phyloP scores from a whole-genome alignment of 352 stramenopile genomes.

The Pythium guiyangense region DNA sequence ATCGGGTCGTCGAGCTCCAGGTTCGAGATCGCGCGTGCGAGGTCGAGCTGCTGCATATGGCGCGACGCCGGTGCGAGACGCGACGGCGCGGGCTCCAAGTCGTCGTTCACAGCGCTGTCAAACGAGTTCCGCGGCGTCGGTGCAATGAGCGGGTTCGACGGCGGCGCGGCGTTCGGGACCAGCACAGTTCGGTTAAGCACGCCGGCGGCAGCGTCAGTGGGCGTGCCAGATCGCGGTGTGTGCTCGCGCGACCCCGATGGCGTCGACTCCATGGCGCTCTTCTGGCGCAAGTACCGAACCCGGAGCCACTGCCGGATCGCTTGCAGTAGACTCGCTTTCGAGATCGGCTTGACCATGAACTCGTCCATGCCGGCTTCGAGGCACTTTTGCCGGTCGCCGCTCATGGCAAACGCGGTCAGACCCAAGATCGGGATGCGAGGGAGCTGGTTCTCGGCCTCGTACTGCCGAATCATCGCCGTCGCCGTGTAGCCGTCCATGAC shows the following conservation, averaged over 20 bases:
- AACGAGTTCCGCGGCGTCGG: slow-evolving; percentile 16
- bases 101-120: slow-evolving; percentile 14
- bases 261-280: slow-evolving; percentile 19
- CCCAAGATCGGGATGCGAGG: slow-evolving; percentile 63
- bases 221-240: slow-evolving; percentile 5
- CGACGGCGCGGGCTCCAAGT: slow-evolving; percentile 12
- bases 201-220: slow-evolving; percentile 2
- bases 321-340: slow-evolving; percentile 56
- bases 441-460: slow-evolving; percentile 55
- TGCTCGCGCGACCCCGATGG: slow-evolving; percentile 16
- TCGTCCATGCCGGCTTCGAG: slow-evolving; percentile 66
- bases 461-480: slow-evolving; percentile 56
- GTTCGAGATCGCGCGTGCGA: slow-evolving; percentile 71
- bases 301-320: slow-evolving; percentile 67
- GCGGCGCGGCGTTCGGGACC: neutral
- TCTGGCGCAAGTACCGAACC: slow-evolving; percentile 38
- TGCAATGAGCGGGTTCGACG: slow-evolving; percentile 7
- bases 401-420: slow-evolving; percentile 71
- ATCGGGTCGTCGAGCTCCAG: slow-evolving; percentile 75
- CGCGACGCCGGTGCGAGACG: slow-evolving; percentile 53
- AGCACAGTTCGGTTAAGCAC: neutral
- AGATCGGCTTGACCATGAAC: slow-evolving; percentile 79
- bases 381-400: slow-evolving; percentile 70
- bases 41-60: slow-evolving; percentile 76
- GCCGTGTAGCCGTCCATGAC: slow-evolving; percentile 78